Evolutionary conservation across 495 filamentous ascomycete genomes (phyloP).

Genomic region (Lasiosphaeria ovina): DNA sequence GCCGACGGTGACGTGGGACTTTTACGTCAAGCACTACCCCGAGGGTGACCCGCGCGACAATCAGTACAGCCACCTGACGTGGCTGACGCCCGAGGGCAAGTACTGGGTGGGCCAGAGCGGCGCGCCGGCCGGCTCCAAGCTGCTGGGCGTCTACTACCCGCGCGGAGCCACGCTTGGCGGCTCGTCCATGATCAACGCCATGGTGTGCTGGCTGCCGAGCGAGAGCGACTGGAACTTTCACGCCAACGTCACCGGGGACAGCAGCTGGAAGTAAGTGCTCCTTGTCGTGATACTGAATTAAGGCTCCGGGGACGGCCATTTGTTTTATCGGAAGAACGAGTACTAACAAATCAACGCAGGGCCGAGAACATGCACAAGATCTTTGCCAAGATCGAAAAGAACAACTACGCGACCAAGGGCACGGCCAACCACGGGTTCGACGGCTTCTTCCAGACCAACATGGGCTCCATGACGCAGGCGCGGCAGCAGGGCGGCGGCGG

Average conservation of each 20-base stretch:
- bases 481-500: constrained; percentile 21
- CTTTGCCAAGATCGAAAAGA: constrained; percentile 35
- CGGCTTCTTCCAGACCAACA: constrained; percentile 38
- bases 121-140: constrained; percentile 30
- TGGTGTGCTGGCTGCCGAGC: constrained; percentile 34
- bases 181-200: constrained; percentile 38
- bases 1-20: constrained; percentile 39
- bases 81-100: constrained; percentile 30
- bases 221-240: constrained; percentile 38
- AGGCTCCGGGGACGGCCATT: neutral
- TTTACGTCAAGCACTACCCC: constrained; percentile 38
- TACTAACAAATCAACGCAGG: constrained; percentile 10
- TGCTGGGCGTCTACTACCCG: constrained; percentile 37
- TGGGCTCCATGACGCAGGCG: constrained; percentile 30
- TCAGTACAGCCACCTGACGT: constrained; percentile 36
- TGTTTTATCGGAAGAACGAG: neutral
- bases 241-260: constrained; percentile 35
- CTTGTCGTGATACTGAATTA: too few relatives aligned
- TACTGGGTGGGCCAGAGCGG: constrained; percentile 37
- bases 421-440: constrained; percentile 32
- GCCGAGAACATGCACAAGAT: constrained; percentile 38
- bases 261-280: constrained; percentile 30
- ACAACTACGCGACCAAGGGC: constrained; percentile 32
- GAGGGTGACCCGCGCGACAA: constrained; percentile 31
- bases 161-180: constrained; percentile 37